phyloP scores from a whole-genome alignment of 495 filamentous ascomycete species.

The Astrocystis sublimbata region DNA sequence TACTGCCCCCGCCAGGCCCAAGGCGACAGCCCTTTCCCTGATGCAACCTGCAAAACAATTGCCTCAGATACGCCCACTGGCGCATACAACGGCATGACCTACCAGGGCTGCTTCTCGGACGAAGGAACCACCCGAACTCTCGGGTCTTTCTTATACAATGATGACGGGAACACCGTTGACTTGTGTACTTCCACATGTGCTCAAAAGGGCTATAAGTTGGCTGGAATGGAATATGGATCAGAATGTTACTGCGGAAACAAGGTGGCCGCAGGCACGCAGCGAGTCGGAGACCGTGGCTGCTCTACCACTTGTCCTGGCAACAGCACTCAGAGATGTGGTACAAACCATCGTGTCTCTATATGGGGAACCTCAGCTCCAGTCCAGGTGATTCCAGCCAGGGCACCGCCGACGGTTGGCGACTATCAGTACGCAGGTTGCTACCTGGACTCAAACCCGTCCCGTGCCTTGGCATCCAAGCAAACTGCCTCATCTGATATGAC shows the following conservation, averaged over 20 bases:
- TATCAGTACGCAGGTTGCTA: background rate
- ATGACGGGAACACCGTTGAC: background rate
- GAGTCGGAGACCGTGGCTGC: background rate
- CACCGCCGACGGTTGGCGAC: background rate
- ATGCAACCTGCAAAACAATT: background rate
- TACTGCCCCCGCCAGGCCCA: background rate
- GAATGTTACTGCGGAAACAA: background rate
- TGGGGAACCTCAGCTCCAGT: background rate
- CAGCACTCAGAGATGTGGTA: background rate
- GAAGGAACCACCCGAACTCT: background rate
- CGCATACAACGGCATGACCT: background rate
- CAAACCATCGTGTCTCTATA: background rate
- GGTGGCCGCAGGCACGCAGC: background rate
- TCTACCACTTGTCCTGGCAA: background rate
- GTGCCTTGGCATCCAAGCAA: background rate
- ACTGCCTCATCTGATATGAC: background rate
- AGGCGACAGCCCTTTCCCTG: background rate
- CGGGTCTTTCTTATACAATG: background rate
- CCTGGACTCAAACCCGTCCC: background rate
- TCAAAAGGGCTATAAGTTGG: background rate
- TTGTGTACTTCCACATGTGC: background rate
- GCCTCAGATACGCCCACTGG: background rate
- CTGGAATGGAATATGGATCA: background rate
- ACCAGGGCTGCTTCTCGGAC: background rate
- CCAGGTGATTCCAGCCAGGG: background rate